Percentiles rank a stretch among this genome's conserved stretches.
Evolutionary conservation across 345 rosid species (phyloP).

Genomic region (Brassica nigra): DNA sequence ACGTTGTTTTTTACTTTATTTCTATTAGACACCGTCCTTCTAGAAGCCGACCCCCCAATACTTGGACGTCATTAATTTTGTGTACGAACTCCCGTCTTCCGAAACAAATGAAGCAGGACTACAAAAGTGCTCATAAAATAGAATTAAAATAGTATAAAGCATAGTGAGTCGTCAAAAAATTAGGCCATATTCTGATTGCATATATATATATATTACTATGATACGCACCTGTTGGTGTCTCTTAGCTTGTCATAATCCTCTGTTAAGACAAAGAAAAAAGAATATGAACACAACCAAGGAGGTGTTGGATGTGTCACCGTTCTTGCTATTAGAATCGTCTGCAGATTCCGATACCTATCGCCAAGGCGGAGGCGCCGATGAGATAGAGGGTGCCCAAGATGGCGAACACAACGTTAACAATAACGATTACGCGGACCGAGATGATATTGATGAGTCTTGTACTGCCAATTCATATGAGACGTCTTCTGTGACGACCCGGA

Average conservation of each 20-base stretch:
- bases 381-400: constrained; percentile 32
- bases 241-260: constrained; percentile 2
- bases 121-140: constrained; percentile 17
- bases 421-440: constrained; percentile 29
- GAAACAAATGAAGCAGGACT: constrained; percentile 13
- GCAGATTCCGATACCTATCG: constrained; percentile 59
- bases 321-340: constrained; percentile 59
- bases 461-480: constrained; percentile 40
- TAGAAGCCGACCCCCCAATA: constrained; percentile 22
- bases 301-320: constrained; percentile 47
- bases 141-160: background rate
- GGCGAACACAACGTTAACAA: background rate
- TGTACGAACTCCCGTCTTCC: constrained; percentile 8
- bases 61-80: constrained; percentile 26
- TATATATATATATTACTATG: background rate
- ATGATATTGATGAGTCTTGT: constrained; percentile 50
- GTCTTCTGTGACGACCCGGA: constrained; percentile 26
- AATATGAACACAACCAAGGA: constrained; percentile 23
- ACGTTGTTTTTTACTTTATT: constrained; percentile 10
- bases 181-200: constrained; percentile 21
- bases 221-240: constrained; percentile 5
- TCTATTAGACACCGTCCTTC: constrained; percentile 25
- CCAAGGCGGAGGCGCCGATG: background rate
- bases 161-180: constrained; percentile 26
- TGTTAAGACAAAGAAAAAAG: background rate